Conservation (phyloP, 2,329 filamentous ascomycete genomes). For the Hirsutella rhossiliensis region DNA sequence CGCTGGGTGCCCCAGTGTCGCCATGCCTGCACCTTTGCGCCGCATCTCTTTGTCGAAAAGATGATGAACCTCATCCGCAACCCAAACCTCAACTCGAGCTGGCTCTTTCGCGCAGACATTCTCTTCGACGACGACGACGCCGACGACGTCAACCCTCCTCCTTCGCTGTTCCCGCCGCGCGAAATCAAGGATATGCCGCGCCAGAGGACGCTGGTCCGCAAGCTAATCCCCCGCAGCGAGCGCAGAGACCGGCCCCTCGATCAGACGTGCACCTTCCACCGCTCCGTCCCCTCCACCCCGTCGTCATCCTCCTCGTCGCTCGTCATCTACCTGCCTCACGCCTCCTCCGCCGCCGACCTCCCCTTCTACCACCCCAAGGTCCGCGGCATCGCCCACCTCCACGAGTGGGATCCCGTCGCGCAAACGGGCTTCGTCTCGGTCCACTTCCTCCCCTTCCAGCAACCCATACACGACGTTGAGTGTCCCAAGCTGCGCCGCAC, state of each 20-base stretch:
- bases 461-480: background rate
- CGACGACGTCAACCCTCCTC: constrained; percentile 2
- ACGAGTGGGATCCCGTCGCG: constrained; percentile 43
- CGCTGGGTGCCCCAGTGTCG: constrained; percentile 43
- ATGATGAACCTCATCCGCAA: constrained; percentile 68
- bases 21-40: constrained; percentile 49
- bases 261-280: constrained; percentile 72
- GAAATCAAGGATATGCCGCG: constrained; percentile 21
- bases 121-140: constrained; percentile 29
- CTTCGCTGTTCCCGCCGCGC: constrained; percentile 2
- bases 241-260: constrained; percentile 61
- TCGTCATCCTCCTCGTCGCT: constrained; percentile 14
- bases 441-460: constrained; percentile 43
- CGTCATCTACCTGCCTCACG: constrained; percentile 71
- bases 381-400: constrained; percentile 61
- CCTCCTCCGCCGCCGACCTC: constrained; percentile 44
- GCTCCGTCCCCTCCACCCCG: constrained; percentile 12
- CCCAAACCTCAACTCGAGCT: constrained; percentile 67
- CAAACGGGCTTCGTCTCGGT: constrained; percentile 41
- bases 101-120: constrained; percentile 69
- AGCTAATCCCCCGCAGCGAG: constrained; percentile 71
- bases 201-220: constrained; percentile 58
- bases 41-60: constrained; percentile 49
- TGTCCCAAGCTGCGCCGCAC: constrained; percentile 47
- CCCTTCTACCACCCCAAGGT: constrained; percentile 86